These are phyloP conservation scores for Eucalyptus microcorys DNA, from an alignment of 345 rosid genomes.

Conservation along the genomic window DNA sequence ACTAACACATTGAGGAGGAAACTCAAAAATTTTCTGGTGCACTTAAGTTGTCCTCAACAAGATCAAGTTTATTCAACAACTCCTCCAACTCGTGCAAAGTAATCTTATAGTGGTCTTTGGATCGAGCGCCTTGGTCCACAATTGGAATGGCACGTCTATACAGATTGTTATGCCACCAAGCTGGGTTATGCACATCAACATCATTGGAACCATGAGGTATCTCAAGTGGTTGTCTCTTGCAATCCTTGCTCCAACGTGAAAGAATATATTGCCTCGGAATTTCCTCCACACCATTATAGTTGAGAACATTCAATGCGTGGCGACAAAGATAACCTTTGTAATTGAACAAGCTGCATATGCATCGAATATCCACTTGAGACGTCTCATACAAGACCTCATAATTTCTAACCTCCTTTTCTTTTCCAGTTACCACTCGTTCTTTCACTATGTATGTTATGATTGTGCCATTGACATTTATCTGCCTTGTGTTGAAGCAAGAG, in stretches of 20 bases:
- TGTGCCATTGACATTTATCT: slow-evolving; percentile 20
- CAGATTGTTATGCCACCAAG: slow-evolving; percentile 12
- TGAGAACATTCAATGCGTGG: slow-evolving; percentile 47
- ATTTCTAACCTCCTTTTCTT: slow-evolving; percentile 23
- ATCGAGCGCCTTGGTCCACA: slow-evolving; percentile 22
- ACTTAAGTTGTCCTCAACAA: slow-evolving; percentile 11
- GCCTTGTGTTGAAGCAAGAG: slow-evolving; percentile 43
- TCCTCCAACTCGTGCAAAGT: slow-evolving; percentile 28
- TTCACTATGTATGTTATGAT: slow-evolving; percentile 34
- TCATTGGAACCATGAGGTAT: slow-evolving; percentile 1
- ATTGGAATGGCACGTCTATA: slow-evolving; percentile 14
- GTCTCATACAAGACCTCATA: slow-evolving; percentile 38
- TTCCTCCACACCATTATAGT: slow-evolving; percentile 10
- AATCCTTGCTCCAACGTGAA: slow-evolving; percentile 27
- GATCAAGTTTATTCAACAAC: slow-evolving; percentile 19
- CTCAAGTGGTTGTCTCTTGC: slow-evolving; percentile 4
- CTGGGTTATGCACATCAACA: slow-evolving; percentile 13
- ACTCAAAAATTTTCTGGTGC: background rate
- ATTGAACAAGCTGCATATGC: slow-evolving; percentile 53
- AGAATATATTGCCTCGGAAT: slow-evolving; percentile 32
- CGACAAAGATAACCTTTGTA: slow-evolving; percentile 45
- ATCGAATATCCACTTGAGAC: slow-evolving; percentile 27
- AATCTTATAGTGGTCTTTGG: slow-evolving; percentile 17
- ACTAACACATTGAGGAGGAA: background rate
- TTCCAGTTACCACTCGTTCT: slow-evolving; percentile 27